A percentile compares a stretch with the other conserved stretches of the same genome.
Evolutionary conservation across 2,329 filamentous ascomycete species (phyloP).

Genomic region (Rhytidhysteron rufulum): DNA sequence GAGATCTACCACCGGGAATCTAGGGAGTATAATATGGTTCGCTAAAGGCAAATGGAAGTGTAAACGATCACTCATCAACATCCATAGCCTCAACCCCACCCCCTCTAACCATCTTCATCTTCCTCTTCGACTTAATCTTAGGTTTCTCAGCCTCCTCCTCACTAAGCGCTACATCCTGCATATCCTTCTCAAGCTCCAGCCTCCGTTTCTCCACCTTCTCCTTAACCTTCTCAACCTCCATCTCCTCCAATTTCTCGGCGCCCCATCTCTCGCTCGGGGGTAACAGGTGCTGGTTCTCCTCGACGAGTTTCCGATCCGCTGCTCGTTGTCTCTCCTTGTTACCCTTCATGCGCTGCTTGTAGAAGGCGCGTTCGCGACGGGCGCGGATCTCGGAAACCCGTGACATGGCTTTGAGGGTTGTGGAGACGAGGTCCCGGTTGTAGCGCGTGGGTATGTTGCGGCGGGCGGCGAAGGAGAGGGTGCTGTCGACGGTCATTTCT

Average conservation of each 20-base stretch:
- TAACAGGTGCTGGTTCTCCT: conserved; percentile 88
- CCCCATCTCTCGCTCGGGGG: conserved; percentile 52
- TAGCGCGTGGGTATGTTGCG: conserved; percentile 95
- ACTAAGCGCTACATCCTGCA: conserved; percentile 43
- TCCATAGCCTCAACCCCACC: conserved; percentile 47
- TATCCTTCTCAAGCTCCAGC: conserved; percentile 55
- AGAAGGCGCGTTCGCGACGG: conserved; percentile 84
- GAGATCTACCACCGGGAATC: no score
- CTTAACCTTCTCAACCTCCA: conserved; percentile 52
- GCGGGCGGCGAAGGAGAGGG: conserved; percentile 84
- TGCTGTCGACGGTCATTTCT: conserved; percentile 81
- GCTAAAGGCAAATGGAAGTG: no score
- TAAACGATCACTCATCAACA: conserved; percentile 40
- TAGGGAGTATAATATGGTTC: no score
- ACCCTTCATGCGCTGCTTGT: conserved; percentile 88
- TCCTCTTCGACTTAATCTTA: conserved; percentile 34
- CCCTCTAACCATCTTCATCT: conserved; percentile 41
- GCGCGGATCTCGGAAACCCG: conserved; percentile 80
- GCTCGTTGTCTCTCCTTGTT: conserved; percentile 80
- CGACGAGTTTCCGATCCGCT: conserved; percentile 80
- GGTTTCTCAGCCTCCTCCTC: conserved; percentile 38
- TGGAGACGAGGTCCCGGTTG: conserved; percentile 84
- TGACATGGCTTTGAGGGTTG: conserved; percentile 89
- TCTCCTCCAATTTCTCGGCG: conserved; percentile 52
- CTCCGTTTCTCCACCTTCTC: conserved; percentile 55